Conservation (phyloP, 2,329 filamentous ascomycete genomes). For the Paracoccidioides lutzii region DNA sequence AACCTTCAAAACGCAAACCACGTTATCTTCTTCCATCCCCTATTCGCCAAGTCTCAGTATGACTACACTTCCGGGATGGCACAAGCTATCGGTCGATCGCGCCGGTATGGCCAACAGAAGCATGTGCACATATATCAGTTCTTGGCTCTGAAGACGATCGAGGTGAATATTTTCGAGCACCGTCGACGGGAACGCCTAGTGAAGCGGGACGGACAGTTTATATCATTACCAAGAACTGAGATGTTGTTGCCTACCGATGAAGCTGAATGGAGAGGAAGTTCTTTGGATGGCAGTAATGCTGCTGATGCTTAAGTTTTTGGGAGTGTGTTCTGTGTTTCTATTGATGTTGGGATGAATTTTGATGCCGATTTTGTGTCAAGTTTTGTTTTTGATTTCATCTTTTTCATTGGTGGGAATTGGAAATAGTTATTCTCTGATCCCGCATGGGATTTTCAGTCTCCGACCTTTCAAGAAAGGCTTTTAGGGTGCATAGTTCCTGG, state of each 20-base stretch:
- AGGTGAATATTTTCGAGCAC: constrained; percentile 33
- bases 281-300: constrained; percentile 17
- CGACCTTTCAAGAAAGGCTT: neutral
- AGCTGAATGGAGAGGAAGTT: constrained; percentile 17
- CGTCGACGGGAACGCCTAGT: constrained; percentile 20
- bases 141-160: constrained; percentile 31
- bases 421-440: neutral
- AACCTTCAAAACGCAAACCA: constrained; percentile 54
- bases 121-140: constrained; percentile 46
- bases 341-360: neutral
- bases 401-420: neutral
- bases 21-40: constrained; percentile 48
- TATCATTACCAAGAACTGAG: constrained; percentile 13
- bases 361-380: neutral
- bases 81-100: constrained; percentile 50
- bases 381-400: neutral
- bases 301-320: neutral
- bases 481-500: neutral
- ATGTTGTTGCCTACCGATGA: constrained; percentile 11
- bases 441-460: neutral
- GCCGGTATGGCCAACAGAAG: constrained; percentile 46
- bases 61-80: constrained; percentile 47
- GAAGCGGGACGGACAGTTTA: constrained; percentile 14
- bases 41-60: constrained; percentile 38
- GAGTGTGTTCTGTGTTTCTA: neutral